A percentile compares a stretch with the other conserved stretches of the same genome.
Evolutionary conservation across 164 flowering plant genomes (phyloP).

Genomic region (Vitis rotundifolia): DNA sequence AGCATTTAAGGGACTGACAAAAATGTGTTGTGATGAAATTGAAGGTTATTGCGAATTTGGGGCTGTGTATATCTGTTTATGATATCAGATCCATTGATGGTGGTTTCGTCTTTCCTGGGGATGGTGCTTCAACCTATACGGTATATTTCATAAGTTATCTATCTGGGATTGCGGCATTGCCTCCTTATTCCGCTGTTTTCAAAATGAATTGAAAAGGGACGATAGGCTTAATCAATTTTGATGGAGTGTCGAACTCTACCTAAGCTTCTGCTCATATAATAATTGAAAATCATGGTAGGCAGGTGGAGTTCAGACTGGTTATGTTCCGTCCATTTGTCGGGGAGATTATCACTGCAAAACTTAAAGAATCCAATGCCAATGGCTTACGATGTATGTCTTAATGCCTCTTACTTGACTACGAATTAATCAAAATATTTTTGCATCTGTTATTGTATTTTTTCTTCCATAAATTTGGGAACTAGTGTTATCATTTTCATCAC

Average conservation of each 20-base stretch:
- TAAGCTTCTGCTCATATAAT: too few species aligned
- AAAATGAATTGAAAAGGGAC: not conserved
- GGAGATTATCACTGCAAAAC: conserved; percentile 67
- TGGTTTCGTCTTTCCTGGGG: conserved; percentile 65
- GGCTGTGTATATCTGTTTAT: conserved; percentile 70
- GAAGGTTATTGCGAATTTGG: conserved; percentile 70
- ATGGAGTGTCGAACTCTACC: not conserved
- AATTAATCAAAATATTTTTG: not conserved
- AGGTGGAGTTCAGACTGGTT: conserved; percentile 73
- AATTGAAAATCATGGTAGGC: conserved; percentile 11
- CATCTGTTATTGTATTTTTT: not conserved
- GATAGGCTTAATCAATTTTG: not conserved
- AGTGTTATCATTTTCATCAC: not conserved
- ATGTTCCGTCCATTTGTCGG: conserved; percentile 90
- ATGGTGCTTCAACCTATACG: conserved; percentile 75
- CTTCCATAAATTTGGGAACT: not conserved
- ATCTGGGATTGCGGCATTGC: not conserved
- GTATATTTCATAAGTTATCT: conserved; percentile 24
- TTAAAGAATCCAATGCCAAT: conserved; percentile 47
- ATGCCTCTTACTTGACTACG: not conserved
- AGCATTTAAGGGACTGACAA: too few species aligned
- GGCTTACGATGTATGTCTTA: conserved; percentile 69
- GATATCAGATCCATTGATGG: conserved; percentile 60
- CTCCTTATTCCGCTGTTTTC: not conserved
- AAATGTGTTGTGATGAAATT: not conserved